Evolutionary conservation across 257 asterid species (phyloP), one percentile per base, ranked within the genome.

Genomic region (Nicotiana obtusifolia): DNA sequence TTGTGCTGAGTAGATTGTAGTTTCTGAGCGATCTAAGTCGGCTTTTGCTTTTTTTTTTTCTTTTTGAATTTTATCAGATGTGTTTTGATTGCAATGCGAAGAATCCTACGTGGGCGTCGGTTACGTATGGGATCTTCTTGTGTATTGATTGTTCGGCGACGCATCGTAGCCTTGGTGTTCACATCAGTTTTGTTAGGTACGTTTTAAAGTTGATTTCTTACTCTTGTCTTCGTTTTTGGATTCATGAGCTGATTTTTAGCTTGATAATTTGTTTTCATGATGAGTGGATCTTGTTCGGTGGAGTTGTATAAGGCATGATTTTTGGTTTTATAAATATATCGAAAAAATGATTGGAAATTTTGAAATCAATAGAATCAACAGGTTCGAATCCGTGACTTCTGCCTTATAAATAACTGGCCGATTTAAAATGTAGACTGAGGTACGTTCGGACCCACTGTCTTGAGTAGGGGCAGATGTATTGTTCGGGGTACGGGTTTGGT

Each of bases 61-160:
- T 80, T 33, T 26, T 31, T 68, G 65, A 31, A 26, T 69, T 31
- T 30, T 9, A 22, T 59, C 88, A 95, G 99, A 94, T 94, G 97
- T 95, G 99, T 87, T 95, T 95, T 87, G 99, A 95, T 86, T 95
- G 99, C 90, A 94, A 94, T 80, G 94, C 99, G 28, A 95, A 87
- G 92, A 94, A 90, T 82, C 98, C 99, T 57, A 91, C 95, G n/a
- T 95, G 99, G 99, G 98, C 99, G 53, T 95, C 99, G 61, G 97
- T 95, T 64, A 86, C 99, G 28, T 95, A 91, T 86, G 99, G 99
- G 91, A 93, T 94, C 90, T 95, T 92, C 86, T 89, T 95, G 78
- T 95, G 99, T 84, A 91, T 95, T 61, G 99, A 95, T 87, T 95
- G 98, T 88, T 95, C 99, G 47, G 97, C 97, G 15, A 87, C 83